Evolutionary conservation across 2,329 filamentous ascomycete genomes (phyloP).

Genomic region (Juglanconis sp.): DNA sequence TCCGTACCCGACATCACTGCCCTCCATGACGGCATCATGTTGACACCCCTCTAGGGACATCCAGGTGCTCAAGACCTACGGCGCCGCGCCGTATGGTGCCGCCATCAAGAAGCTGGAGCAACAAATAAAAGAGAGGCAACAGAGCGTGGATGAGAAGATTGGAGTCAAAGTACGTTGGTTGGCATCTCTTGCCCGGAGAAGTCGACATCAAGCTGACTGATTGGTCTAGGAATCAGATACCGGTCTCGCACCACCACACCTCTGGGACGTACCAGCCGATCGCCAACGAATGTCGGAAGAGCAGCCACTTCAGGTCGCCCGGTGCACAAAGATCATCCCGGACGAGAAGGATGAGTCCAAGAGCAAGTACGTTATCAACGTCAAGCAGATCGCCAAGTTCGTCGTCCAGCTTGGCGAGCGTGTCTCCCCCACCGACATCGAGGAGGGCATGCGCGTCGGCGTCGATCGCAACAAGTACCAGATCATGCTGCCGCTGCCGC

Average conservation of each 20-base stretch:
- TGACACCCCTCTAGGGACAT: constrained; percentile 69
- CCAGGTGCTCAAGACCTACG: constrained; percentile 98
- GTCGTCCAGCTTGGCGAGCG: constrained; percentile 96
- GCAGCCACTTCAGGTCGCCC: constrained; percentile 92
- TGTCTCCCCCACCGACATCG: constrained; percentile 96
- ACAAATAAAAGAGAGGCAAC: constrained; percentile 98
- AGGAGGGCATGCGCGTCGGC: constrained; percentile 98
- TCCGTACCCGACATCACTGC: not conserved
- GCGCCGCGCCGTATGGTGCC: constrained; percentile 90
- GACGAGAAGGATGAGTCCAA: constrained; percentile 95
- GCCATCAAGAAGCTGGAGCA: constrained; percentile 97
- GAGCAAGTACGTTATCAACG: constrained; percentile 99
- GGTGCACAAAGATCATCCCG: constrained; percentile 98
- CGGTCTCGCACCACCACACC: constrained; percentile 92
- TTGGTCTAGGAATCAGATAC: constrained; percentile 84
- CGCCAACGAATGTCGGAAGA: constrained; percentile 98
- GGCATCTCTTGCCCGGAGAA: not conserved
- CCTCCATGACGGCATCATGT: not conserved
- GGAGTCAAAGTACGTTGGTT: constrained; percentile 63
- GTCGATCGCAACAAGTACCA: constrained; percentile 99
- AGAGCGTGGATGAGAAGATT: constrained; percentile 98
- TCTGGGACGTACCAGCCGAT: constrained; percentile 98
- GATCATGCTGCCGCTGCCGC: constrained; percentile 90
- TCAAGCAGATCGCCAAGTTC: constrained; percentile 99
- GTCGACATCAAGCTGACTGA: constrained; percentile 2